A percentile compares a stretch with the other conserved stretches of the same genome.
Evolutionary conservation across 1,284 basidiomycete genomes (phyloP).

Genomic region (Leccinum glutinopallens): DNA sequence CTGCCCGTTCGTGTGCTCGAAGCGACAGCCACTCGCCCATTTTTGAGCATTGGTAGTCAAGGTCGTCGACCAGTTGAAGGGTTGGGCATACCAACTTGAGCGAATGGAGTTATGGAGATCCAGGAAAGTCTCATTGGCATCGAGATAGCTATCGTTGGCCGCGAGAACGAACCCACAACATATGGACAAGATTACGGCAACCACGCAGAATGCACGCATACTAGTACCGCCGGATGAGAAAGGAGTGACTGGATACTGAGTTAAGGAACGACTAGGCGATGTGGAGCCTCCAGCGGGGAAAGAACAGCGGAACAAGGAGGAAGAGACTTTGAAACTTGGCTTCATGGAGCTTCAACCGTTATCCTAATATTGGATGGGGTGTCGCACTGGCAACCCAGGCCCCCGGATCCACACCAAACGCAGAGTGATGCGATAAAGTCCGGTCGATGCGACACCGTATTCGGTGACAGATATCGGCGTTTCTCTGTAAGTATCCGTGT

Average conservation of each 20-base stretch:
- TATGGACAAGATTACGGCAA: conserved; percentile 8
- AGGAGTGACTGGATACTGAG: conserved; percentile 7
- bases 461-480: neutral
- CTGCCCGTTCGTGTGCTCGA: conserved; percentile 47
- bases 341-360: conserved; percentile 1
- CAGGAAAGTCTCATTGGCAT: conserved; percentile 39
- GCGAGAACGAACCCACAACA: conserved; percentile 10
- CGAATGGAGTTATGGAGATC: conserved; percentile 51
- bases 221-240: conserved; percentile 3
- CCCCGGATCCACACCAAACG: neutral
- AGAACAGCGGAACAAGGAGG: neutral
- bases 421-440: neutral
- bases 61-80: conserved; percentile 48
- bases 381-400: neutral
- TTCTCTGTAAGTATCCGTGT: neutral
- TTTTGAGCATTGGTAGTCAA: conserved; percentile 48
- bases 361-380: neutral
- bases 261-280: conserved; percentile 1
- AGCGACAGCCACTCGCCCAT: conserved; percentile 53
- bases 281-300: neutral
- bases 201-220: conserved; percentile 13
- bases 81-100: conserved; percentile 41
- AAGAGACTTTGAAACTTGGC: conserved; percentile 3
- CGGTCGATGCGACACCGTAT: neutral
- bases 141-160: neutral